Conservation (phyloP, 345 rosid species). For the Dipteronia sinensis region DNA sequence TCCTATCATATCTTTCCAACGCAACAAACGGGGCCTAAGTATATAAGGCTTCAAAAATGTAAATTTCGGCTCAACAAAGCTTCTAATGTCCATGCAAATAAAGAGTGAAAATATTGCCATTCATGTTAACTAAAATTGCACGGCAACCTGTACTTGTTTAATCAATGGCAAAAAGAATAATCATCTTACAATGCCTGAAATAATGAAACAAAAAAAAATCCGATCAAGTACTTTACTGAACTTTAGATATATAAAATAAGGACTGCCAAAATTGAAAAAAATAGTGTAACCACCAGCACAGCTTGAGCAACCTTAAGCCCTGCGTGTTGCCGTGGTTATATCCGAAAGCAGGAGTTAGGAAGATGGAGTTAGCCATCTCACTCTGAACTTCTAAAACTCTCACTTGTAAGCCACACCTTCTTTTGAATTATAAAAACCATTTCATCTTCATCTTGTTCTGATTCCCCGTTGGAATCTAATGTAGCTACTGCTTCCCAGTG, state of each 20-base stretch:
- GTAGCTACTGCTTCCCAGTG: conserved; percentile 37
- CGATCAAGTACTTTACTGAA: neutral
- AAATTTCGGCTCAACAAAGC: neutral
- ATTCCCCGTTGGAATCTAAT: conserved; percentile 18
- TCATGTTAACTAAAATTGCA: neutral
- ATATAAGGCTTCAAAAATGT: no score
- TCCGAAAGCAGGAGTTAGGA: neutral
- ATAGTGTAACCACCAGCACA: neutral
- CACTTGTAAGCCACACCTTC: conserved; percentile 29
- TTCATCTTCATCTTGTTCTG: conserved; percentile 23
- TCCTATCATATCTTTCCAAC: no score
- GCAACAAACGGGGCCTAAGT: no score
- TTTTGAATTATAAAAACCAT: conserved; percentile 27
- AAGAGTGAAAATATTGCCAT: neutral
- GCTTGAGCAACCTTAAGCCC: neutral
- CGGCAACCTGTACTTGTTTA: neutral
- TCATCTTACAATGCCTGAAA: conserved; percentile 4
- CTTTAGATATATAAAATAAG: neutral
- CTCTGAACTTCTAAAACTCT: conserved; percentile 1
- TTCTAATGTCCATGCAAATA: neutral
- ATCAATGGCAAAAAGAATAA: conserved; percentile 5
- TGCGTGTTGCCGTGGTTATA: neutral
- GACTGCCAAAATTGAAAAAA: neutral
- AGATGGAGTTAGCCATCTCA: neutral
- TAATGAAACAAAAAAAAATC: neutral